Evolutionary conservation across 768 basidiomycete species (phyloP), one percentile per base, ranked within the genome.

Genomic region (Tulasnella sp.): DNA sequence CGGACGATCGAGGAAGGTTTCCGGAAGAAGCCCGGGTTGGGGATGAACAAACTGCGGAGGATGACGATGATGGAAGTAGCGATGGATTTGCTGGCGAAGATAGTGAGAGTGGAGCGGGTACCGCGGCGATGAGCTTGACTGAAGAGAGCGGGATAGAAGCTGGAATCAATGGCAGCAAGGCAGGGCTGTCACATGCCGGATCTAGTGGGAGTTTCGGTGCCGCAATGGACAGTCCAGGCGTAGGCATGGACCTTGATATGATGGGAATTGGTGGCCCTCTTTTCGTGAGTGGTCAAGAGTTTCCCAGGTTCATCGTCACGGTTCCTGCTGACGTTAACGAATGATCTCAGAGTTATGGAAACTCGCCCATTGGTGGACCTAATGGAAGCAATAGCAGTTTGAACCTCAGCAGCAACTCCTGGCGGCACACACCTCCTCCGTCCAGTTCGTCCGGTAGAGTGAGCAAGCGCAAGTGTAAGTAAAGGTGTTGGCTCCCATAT

Each of bases 201-300:
- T 61, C 53, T 15, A 56, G 60, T 45, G 52, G 34, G 19, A 61
- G 61, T 51, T 27, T 58, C 15, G 49, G 43, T 3, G 41, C n/a
- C 10, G 52, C 52, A 3, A 17, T 59, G 56, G 56, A 55, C 15
- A 61, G 61, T 50, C 61, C 62, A 3, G 34, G 34, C 15, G 49
- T 24, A 8, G 62, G 61, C 9, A 63, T 63, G 62, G 62, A 63
- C 51, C 30, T 63, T 13, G 62, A 63, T 26, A 55, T n/a, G n/a
- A n/a, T 62, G 30, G 51, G 27, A 43, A 56, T 56, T 34, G 41
- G 32, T n/a, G 43, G 21, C 17, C 42, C 43, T 56, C 32, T 23
- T 32, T 56, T 45, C 27, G 47, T 48, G n/a, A 48, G 47, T 48
- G 5, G 47, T 48, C 27, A 23, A 7, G 19, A 23, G 5, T 15